These are phyloP conservation scores for Didymella sp. DNA, from an alignment of 2,329 filamentous ascomycete species.

Conservation along the genomic window DNA sequence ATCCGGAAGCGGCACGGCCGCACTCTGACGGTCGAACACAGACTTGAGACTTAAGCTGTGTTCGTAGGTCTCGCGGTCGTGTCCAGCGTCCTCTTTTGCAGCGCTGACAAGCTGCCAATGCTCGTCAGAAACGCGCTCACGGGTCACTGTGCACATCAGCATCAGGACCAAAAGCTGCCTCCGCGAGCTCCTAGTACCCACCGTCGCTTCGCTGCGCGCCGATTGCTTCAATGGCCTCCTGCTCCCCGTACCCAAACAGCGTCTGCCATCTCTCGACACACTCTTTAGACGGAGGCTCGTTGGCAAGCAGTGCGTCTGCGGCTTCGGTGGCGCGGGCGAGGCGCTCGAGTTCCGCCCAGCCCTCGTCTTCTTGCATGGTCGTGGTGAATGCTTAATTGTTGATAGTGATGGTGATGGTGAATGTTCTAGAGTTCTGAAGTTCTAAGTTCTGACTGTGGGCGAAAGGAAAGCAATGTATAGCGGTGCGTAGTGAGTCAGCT, in stretches of 20 bases:
- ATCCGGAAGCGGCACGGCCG: constrained; percentile 24
- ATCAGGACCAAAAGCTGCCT: background rate
- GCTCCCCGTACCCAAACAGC: constrained; percentile 43
- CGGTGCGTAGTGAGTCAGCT: background rate
- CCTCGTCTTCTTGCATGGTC: background rate
- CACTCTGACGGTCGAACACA: constrained; percentile 34
- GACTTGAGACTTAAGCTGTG: constrained; percentile 42
- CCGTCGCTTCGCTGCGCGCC: constrained; percentile 42
- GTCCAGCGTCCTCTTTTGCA: constrained; percentile 44
- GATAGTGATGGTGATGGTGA: background rate
- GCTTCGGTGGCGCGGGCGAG: constrained; percentile 24
- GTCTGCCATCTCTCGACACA: constrained; percentile 46
- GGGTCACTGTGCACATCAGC: background rate
- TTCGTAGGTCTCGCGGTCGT: constrained; percentile 52
- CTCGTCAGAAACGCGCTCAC: constrained; percentile 45
- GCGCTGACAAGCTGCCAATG: constrained; percentile 45
- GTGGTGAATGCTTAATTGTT: background rate
- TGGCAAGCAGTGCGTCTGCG: constrained; percentile 22
- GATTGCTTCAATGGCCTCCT: constrained; percentile 45
- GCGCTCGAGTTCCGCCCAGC: constrained; percentile 28
- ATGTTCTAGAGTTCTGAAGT: background rate
- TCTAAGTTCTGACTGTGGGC: too few species aligned
- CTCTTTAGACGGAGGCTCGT: constrained; percentile 24
- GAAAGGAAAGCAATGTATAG: too few species aligned
- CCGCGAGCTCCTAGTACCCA: background rate